Conservation (phyloP, 176 grass and related monocot species). For the Areca catechu region DNA sequence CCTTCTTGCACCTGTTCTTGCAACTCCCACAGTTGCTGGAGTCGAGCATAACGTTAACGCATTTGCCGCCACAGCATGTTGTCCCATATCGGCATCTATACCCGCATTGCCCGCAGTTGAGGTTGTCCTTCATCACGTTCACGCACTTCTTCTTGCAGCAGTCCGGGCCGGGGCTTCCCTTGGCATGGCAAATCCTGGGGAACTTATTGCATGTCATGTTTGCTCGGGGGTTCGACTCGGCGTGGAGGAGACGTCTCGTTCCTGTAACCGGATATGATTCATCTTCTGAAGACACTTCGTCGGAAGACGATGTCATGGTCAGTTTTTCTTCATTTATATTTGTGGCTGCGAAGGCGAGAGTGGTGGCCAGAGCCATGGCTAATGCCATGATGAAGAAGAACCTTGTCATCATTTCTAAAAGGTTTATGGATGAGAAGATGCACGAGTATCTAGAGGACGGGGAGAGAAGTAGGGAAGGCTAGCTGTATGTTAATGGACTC, state of each 20-base stretch:
- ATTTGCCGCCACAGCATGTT: constrained; percentile 25
- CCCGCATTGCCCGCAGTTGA: constrained; percentile 30
- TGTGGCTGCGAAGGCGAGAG: background rate
- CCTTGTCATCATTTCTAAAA: too few species aligned
- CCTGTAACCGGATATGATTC: background rate
- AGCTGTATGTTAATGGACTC: too few species aligned
- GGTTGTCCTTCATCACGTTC: constrained; percentile 11
- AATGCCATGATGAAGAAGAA: background rate
- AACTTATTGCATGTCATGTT: background rate
- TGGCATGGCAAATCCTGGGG: constrained; percentile 16
- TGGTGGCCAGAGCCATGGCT: background rate
- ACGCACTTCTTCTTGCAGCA: constrained; percentile 39
- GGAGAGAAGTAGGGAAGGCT: too few species aligned
- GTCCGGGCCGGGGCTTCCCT: constrained; percentile 9
- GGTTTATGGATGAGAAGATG: too few species aligned
- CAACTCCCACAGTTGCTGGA: constrained; percentile 23
- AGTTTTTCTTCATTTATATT: too few species aligned
- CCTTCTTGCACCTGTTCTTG: background rate
- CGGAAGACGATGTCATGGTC: too few species aligned
- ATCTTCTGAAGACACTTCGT: too few species aligned
- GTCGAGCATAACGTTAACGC: constrained; percentile 19
- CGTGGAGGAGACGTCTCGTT: too few species aligned
- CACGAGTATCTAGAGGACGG: too few species aligned
- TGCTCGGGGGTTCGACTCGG: background rate
- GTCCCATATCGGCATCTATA: constrained; percentile 16